Conservation (phyloP, 495 filamentous ascomycete genomes). For the Paragyromitra xinjiangensis region DNA sequence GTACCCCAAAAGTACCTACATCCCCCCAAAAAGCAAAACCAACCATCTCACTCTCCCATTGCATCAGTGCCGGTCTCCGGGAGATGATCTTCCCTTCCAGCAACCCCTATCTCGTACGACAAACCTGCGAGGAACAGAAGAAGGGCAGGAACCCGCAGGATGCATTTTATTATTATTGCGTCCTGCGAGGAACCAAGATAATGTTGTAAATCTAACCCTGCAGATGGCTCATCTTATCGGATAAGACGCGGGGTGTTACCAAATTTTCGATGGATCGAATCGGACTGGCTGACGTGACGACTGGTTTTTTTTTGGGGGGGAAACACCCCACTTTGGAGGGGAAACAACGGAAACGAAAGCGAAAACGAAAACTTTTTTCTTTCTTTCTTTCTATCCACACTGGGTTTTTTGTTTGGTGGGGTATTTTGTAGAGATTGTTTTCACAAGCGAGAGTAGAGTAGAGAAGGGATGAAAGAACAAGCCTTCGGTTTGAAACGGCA, state of each 20-base stretch:
- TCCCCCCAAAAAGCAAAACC: not conserved
- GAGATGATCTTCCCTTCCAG: not conserved
- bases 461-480: not conserved
- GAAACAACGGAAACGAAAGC: not conserved
- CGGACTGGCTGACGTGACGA: not conserved
- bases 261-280: constrained; percentile 12
- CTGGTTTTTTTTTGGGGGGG: not conserved
- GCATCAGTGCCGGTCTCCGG: not conserved
- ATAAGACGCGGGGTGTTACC: not conserved
- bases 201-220: not conserved
- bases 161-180: not conserved
- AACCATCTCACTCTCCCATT: not conserved
- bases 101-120: too few relatives aligned
- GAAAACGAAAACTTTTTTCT: not conserved
- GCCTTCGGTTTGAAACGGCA: constrained; percentile 2
- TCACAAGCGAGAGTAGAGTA: not conserved
- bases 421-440: not conserved
- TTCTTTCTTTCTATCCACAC: not conserved
- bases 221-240: constrained; percentile 18
- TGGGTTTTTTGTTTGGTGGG: not conserved
- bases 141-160: not conserved
- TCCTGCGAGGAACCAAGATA: constrained; percentile 7
- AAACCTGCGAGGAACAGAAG: not conserved
- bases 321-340: constrained; percentile 1
- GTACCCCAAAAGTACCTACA: too few relatives aligned